A percentile compares a stretch with the other conserved stretches of the same genome.
These are phyloP conservation scores for Paralagenidium karlingii DNA, from an alignment of 352 stramenopile genomes.

Conservation along the genomic window DNA sequence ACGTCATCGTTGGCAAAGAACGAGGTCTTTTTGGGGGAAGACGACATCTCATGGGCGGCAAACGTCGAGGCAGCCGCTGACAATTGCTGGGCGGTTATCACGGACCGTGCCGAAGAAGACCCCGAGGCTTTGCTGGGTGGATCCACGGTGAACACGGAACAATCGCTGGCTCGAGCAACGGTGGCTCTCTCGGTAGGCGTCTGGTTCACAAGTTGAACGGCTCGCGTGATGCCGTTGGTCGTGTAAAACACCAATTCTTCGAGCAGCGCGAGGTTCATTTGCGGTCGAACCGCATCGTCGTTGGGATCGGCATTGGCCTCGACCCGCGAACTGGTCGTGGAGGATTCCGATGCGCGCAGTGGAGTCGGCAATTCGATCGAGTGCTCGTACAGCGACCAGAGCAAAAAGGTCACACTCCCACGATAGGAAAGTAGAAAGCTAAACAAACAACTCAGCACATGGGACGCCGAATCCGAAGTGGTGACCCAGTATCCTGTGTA, in stretches of 20 bases:
- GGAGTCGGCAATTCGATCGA: conserved; percentile 5
- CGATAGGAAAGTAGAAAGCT: conserved; percentile 59
- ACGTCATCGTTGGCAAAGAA: conserved; percentile 34
- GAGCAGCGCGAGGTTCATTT: conserved; percentile 68
- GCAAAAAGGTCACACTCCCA: conserved; percentile 48
- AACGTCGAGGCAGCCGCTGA: conserved; percentile 1
- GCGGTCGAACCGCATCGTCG: conserved; percentile 45
- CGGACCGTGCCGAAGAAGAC: neutral
- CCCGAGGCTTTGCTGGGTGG: neutral
- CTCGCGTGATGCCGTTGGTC: conserved; percentile 53
- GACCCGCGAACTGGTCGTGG: conserved; percentile 2
- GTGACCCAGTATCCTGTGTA: conserved; percentile 56
- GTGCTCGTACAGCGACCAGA: conserved; percentile 61
- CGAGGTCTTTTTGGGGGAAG: conserved; percentile 4
- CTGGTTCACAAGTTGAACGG: conserved; percentile 18
- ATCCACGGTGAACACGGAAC: neutral
- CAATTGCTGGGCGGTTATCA: neutral
- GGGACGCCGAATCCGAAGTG: conserved; percentile 7
- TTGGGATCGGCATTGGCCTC: conserved; percentile 4
- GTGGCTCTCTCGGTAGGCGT: too few species aligned
- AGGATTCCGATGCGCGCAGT: neutral
- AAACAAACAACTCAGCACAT: conserved; percentile 38
- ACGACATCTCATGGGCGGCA: neutral
- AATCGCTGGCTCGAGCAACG: neutral
- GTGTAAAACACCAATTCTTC: conserved; percentile 72